phyloP scores from a whole-genome alignment of 2,329 filamentous ascomycete species.

The Elsinoe ampelina region DNA sequence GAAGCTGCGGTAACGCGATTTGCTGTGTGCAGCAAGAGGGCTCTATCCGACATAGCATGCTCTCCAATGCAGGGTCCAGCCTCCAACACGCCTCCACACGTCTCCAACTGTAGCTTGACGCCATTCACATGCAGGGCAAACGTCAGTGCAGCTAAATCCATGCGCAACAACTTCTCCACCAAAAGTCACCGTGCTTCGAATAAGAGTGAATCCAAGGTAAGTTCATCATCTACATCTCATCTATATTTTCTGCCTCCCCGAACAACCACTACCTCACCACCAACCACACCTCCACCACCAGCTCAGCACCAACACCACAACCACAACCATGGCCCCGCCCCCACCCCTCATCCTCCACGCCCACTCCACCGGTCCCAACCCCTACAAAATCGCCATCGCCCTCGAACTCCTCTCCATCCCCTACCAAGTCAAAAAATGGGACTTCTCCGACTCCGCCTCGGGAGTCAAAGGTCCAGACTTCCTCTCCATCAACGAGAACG shows the following conservation, averaged over 20 bases:
- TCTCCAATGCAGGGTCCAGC: neutral
- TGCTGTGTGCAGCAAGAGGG: too few species aligned
- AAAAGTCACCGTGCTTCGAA: too few species aligned
- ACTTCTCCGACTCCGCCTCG: slow-evolving; percentile 25
- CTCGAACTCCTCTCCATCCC: slow-evolving; percentile 34
- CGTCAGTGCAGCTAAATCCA: neutral
- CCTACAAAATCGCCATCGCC: slow-evolving; percentile 35
- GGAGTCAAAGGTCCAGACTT: slow-evolving; percentile 32
- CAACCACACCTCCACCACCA: too few species aligned
- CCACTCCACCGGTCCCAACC: slow-evolving; percentile 35
- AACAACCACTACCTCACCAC: neutral
- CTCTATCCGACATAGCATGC: too few species aligned
- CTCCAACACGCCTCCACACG: neutral
- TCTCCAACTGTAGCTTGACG: slow-evolving; percentile 1
- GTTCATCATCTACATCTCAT: neutral
- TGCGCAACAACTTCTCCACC: too few species aligned
- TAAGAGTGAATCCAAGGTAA: neutral
- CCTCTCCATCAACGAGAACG: slow-evolving; percentile 37
- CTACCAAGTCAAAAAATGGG: slow-evolving; percentile 35
- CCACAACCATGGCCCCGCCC: neutral
- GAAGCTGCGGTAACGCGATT: too few species aligned
- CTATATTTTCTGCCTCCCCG: neutral
- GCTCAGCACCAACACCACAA: too few species aligned
- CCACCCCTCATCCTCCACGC: slow-evolving; percentile 33
- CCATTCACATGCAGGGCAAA: neutral